phyloP scores from a whole-genome alignment of 2,329 filamentous ascomycete species.

The Arthrobotrys megalospora region DNA sequence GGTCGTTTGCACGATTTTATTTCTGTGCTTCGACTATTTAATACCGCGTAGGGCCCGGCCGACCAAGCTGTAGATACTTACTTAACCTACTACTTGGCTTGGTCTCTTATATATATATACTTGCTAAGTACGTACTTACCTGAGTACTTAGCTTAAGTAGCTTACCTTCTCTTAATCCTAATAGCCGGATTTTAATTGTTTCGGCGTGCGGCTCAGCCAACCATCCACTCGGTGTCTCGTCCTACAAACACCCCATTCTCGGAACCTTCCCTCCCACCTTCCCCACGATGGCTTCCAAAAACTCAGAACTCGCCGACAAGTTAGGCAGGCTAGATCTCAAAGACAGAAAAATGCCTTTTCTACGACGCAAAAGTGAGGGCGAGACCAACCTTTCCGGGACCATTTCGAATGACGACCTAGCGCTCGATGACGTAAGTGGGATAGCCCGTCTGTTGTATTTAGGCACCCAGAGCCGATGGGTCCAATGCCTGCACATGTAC shows the following conservation, averaged over 20 bases:
- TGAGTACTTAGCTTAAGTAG: background rate
- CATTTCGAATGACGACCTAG: constrained; percentile 43
- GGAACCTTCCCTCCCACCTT: constrained; percentile 27
- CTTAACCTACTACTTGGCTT: background rate
- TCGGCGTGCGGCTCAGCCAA: constrained; percentile 21
- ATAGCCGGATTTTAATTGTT: constrained; percentile 17
- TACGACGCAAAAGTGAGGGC: constrained; percentile 38
- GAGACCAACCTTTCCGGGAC: constrained; percentile 44
- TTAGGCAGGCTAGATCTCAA: constrained; percentile 13
- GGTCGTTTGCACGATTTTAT: constrained; percentile 7
- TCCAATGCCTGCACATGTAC: constrained; percentile 2
- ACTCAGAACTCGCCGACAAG: constrained; percentile 29
- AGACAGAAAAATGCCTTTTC: constrained; percentile 51
- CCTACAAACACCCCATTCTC: constrained; percentile 17
- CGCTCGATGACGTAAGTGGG: constrained; percentile 60
- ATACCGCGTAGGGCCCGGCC: constrained; percentile 2
- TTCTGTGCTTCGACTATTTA: constrained; percentile 9
- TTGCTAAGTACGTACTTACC: background rate
- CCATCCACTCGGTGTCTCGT: background rate
- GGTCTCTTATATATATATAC: background rate
- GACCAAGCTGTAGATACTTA: constrained; percentile 7
- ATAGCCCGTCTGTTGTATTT: constrained; percentile 21
- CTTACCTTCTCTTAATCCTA: constrained; percentile 1
- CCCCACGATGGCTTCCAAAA: constrained; percentile 31
- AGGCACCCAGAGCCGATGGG: constrained; percentile 13